Evolutionary conservation across 2,329 filamentous ascomycete genomes (phyloP).

Genomic region (Aspergillus novofumigatus): DNA sequence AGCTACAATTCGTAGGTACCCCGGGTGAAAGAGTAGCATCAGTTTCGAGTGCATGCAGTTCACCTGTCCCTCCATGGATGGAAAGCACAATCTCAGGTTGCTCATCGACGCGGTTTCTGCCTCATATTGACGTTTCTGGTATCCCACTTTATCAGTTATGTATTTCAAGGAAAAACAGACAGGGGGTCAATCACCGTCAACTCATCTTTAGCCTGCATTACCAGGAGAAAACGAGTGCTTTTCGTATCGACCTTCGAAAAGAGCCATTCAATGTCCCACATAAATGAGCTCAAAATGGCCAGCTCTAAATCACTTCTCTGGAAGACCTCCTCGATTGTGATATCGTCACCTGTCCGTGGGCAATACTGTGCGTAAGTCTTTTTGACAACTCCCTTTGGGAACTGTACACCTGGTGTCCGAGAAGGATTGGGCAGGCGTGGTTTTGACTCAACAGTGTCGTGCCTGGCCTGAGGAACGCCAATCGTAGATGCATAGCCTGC

Average conservation of each 20-base stretch:
- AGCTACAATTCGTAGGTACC: constrained; percentile 72
- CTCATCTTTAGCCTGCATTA: constrained; percentile 58
- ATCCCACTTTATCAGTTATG: not conserved
- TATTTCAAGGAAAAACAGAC: not conserved
- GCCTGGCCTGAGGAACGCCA: not conserved
- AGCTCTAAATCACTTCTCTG: constrained; percentile 68
- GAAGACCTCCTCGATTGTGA: constrained; percentile 83
- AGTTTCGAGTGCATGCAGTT: constrained; percentile 92
- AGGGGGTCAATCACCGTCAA: constrained; percentile 30
- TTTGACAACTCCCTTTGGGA: constrained; percentile 65
- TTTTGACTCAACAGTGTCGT: not conserved
- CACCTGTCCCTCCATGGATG: constrained; percentile 66
- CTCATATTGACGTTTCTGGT: constrained; percentile 36
- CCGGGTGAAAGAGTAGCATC: constrained; percentile 75
- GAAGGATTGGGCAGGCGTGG: constrained; percentile 9
- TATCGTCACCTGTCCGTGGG: constrained; percentile 62
- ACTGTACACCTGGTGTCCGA: constrained; percentile 36
- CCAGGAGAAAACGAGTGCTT: constrained; percentile 60
- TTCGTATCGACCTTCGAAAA: constrained; percentile 62
- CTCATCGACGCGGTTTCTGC: constrained; percentile 41
- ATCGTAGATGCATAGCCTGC: not conserved
- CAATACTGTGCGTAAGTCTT: constrained; percentile 72
- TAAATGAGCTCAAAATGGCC: constrained; percentile 79
- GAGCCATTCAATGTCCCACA: constrained; percentile 80
- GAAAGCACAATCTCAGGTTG: constrained; percentile 70